Conservation (phyloP, 1,139 yeast genomes). For the Yamadazyma diddensiae region DNA sequence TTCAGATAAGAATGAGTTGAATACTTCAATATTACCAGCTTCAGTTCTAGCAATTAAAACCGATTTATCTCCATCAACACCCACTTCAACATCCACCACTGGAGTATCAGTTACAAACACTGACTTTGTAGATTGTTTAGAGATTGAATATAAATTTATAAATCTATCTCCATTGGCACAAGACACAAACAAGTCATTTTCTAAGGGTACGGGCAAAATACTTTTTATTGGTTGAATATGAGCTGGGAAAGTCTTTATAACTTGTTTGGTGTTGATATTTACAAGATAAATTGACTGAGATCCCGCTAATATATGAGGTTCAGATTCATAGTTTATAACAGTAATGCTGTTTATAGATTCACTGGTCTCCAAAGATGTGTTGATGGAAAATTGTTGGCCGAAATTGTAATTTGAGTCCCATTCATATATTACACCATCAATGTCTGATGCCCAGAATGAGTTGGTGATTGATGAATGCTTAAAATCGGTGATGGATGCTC, state of each 20-base stretch:
- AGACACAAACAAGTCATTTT: constrained; percentile 52
- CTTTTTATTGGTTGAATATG: constrained; percentile 65
- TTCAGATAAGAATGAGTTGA: constrained; percentile 49
- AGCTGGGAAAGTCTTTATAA: constrained; percentile 60
- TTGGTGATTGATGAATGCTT: constrained; percentile 40
- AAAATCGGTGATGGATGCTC: constrained; percentile 53
- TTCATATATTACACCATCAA: constrained; percentile 58
- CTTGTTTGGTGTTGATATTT: constrained; percentile 34
- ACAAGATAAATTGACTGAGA: constrained; percentile 60
- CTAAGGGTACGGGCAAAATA: constrained; percentile 32
- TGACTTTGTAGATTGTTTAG: constrained; percentile 36
- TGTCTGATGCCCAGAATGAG: constrained; percentile 63
- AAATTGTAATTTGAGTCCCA: constrained; percentile 55
- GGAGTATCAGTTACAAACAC: constrained; percentile 70
- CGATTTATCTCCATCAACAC: constrained; percentile 32
- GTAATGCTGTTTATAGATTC: constrained; percentile 32
- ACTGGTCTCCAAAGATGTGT: constrained; percentile 33
- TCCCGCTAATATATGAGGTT: constrained; percentile 55
- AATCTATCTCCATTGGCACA: constrained; percentile 79
- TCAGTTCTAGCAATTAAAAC: constrained; percentile 61
- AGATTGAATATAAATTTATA: constrained; percentile 62
- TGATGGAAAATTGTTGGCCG: constrained; percentile 41
- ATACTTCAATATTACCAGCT: constrained; percentile 66
- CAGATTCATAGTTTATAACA: constrained; percentile 32
- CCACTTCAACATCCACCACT: constrained; percentile 43